A percentile compares a stretch with the other conserved stretches of the same genome.
Evolutionary conservation across 192 early-diverging fungal species (phyloP).

Genomic region (Mortierella alpina): DNA sequence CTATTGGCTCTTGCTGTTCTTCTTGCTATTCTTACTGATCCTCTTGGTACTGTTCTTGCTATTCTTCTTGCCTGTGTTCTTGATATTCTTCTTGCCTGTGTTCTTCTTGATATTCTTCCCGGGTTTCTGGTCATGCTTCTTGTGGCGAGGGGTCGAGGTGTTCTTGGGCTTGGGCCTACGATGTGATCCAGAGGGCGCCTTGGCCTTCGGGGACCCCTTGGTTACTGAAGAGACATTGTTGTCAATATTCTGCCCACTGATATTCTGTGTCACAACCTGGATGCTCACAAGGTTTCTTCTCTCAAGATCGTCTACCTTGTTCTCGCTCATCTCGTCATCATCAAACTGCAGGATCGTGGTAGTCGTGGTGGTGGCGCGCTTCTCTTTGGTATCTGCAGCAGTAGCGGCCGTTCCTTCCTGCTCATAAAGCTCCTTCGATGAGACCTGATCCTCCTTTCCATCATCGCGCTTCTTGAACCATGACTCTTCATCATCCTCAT

Average conservation of each 20-base stretch:
- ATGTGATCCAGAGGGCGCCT: neutral
- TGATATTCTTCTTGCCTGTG: neutral
- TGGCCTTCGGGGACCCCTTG: neutral
- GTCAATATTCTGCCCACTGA: constrained; percentile 10
- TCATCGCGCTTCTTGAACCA: neutral
- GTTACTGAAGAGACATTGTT: constrained; percentile 3
- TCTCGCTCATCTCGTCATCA: neutral
- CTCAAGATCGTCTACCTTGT: neutral
- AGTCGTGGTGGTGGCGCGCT: neutral
- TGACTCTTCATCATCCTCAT: neutral
- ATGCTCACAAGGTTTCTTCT: constrained; percentile 10
- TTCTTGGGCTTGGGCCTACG: neutral
- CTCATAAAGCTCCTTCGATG: neutral
- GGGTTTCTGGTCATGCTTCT: neutral
- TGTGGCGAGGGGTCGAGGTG: neutral
- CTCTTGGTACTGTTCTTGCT: neutral
- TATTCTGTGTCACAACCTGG: constrained; percentile 15
- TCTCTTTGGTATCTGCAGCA: neutral
- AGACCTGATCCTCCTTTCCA: neutral
- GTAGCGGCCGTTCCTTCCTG: neutral
- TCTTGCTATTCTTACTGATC: neutral
- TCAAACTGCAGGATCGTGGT: constrained; percentile 6
- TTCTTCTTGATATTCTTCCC: neutral
- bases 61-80: neutral
- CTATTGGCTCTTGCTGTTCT: neutral